Base-by-base conservation (phyloP, 805 yeast genomes). In the Saccharomycopsis amapae region DNA sequence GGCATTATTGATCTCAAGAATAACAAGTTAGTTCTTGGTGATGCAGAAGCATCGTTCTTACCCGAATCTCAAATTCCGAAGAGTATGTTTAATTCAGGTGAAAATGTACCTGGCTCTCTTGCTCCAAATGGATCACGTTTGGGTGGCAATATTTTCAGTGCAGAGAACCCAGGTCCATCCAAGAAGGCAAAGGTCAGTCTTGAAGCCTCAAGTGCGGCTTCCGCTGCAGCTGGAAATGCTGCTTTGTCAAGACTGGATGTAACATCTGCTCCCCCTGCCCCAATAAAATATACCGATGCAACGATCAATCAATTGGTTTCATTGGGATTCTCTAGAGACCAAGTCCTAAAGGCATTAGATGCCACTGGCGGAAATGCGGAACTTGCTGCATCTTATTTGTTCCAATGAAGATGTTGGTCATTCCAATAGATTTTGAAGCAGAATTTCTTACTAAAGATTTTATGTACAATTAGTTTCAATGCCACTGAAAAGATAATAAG, bases 281-380 rank as follows among this genome's bases (percentile, higher is more conserved):
- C 28, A 17, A 10, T 36, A 35, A 44, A 40, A 1, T 60, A 53
- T 39, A 55, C 69, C 2, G 80, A 74, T 44, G 55, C 56, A 2
- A 53, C 55, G 0, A 62, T 79, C 2, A 55, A 62, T 23, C 76
- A 73, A 43, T 66, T 89, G 44, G 71, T 75, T 40, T 71, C 71
- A 13, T 65, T 90, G 50, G 97, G 97, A 0, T 87, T 88, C 55
- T 62, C 81, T 3, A 69, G 78, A 53, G 59, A 63, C 2, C 80
- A 84, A 53, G 93, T 81, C 0, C 62, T 79, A 2, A 56, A 62
- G 2, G 96, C 96, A 0, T 65, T 90, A 42, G 65, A 68, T 23
- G 72, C 68, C 49, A 75, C 94, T 1, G 69, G 72, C 23, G 96
- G 96, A 6, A 84, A 89, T 57, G 76, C 83, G 0, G 97, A 90